Evolutionary conservation across 306 rosid genomes (phyloP), one percentile per base, ranked within the genome.

Genomic region (Abrus pulchellus): DNA sequence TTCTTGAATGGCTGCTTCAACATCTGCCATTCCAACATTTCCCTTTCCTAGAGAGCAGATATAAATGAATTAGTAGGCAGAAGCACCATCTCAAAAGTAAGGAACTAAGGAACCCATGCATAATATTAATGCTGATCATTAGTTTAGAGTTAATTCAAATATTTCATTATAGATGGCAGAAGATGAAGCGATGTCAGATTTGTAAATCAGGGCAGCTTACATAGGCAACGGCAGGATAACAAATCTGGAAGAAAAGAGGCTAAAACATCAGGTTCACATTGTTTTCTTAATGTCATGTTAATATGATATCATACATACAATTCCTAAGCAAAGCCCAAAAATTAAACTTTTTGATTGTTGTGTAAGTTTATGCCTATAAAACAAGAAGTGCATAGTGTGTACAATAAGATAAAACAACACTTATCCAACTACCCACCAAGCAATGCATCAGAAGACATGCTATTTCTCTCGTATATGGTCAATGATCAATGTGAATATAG

Each of bases 1-100:
- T 84, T 95, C 97, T 80, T 93, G 97, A 78, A 93, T 93, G 78
- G 99, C 99, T 83, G 91, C 89, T 81, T 93, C 97, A 50, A 95
- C 90, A 45, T 95, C 97, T 48, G 82, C 80, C 93, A 91, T 91
- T 56, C 90, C 85, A 62, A 95, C 94, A 82, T 84, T 91, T 47
- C 81, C 77, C 84, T 87, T 89, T 76, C 87, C 97, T 88, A 68
- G 57, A 88, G 81, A 74, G 41, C 48, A 70, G 36, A 72, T 12
- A 66, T 64, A 83, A 69, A 52, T 79, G 70, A 52, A 62, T 72
- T 75, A 84, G 78, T 69, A 50, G 47, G 60, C n/a, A 63, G 60
- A 76, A 74, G 38, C 63, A 53, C 69, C 34, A 50, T 74, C 54
- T 6, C 56, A 9, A 2, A 67, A 20, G 5, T 43, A 20, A 11